Evolutionary conservation across 768 basidiomycete species (phyloP), one percentile per base, ranked within the genome.

Genomic region (Tricholoma sp.): DNA sequence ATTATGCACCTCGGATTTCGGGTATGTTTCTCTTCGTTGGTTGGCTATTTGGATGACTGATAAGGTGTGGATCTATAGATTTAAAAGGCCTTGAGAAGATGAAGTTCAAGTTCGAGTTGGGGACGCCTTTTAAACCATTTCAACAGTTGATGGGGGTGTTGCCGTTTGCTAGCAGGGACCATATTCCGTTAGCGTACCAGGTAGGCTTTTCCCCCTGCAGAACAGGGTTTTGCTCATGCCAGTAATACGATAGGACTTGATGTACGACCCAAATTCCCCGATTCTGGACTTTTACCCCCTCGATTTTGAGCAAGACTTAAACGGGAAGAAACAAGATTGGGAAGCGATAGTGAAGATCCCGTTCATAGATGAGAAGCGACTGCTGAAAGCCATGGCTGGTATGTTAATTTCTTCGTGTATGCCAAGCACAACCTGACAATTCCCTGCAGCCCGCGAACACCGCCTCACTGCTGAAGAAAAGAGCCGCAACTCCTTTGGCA

Each of bases 321-420:
- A 99, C 63, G 97, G 97, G 31, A 99, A 99, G 81, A 98, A 94
- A 69, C 87, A 89, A 63, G 96, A 98, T 22, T 99, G 97, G 97
- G 97, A 99, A 70, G 96, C 97, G 0, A 84, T 98, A 52, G 94
- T 99, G 54, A 98, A 98, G 75, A 98, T 99, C 62, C 97, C 97
- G 0, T 99, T 99, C 71, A 98, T 99, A 59, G 86, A 97, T 47
- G 85, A 95, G 69, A 63, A 73, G 10, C 79, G 92, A 52, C 69
- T 99, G 19, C 73, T 97, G 31, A 76, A 76, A 31, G 91, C 95
- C 3, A 98, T 99, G 96, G 73, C 77, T 31, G 72, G 92, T 91
- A 69, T 64, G 85, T 74, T 19, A 22, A 55, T 14, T 55, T 9
- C 50, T 50, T 32, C 29, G 31, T 47, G 55, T 12, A 29, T 18